phyloP scores from a whole-genome alignment of 2,329 filamentous ascomycete species.

The Passalora sequoiae region DNA sequence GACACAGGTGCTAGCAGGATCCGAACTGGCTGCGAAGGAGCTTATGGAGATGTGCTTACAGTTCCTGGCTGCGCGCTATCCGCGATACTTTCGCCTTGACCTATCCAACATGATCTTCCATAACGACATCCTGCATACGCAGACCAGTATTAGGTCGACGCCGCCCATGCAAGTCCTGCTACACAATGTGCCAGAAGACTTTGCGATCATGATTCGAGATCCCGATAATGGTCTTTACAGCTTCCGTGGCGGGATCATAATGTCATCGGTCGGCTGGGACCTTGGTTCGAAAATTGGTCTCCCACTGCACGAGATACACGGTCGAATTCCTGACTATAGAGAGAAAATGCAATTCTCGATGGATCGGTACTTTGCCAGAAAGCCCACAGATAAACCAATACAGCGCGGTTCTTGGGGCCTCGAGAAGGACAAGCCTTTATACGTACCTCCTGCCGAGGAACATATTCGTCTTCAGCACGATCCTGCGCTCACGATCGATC shows the following conservation, averaged over 20 bases:
- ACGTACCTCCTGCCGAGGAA: conserved; percentile 64
- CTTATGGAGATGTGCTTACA: conserved; percentile 82
- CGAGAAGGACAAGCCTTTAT: conserved; percentile 69
- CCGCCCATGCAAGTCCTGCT: conserved; percentile 66
- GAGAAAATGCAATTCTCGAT: conserved; percentile 85
- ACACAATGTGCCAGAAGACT: conserved; percentile 79
- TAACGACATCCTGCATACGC: conserved; percentile 63
- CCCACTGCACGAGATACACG: conserved; percentile 66
- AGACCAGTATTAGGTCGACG: conserved; percentile 55
- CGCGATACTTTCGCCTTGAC: conserved; percentile 63
- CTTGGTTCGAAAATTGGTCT: conserved; percentile 67
- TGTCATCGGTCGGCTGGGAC: conserved; percentile 76
- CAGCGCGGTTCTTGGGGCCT: conserved; percentile 82
- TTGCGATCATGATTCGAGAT: conserved; percentile 68
- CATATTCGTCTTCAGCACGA: conserved; percentile 60
- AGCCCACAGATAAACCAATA: conserved; percentile 68
- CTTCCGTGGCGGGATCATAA: conserved; percentile 71
- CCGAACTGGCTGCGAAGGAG: conserved; percentile 75
- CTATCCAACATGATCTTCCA: conserved; percentile 53
- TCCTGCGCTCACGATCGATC: conserved; percentile 50
- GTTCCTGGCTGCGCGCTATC: conserved; percentile 73
- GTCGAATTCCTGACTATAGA: conserved; percentile 72
- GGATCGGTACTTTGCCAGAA: conserved; percentile 80
- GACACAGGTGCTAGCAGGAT: conserved; percentile 64
- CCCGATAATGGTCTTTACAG: conserved; percentile 66